These are phyloP conservation scores for Carex scoparia DNA, from an alignment of 176 grass and related monocot species.

Conservation along the genomic window DNA sequence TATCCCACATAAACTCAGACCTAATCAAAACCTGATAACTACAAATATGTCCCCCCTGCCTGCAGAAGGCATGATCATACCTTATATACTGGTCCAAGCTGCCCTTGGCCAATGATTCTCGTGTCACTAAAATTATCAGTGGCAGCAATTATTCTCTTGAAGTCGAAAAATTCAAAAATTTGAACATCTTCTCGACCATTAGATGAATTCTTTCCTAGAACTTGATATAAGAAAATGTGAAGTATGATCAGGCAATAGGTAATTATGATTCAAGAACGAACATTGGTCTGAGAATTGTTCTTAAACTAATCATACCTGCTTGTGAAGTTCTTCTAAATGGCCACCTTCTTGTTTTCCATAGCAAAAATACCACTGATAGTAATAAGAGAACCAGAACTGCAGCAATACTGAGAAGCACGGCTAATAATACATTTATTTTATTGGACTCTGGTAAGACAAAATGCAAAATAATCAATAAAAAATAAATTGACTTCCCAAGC, in stretches of 20 bases:
- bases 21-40: neutral
- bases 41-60: neutral
- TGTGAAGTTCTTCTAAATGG: neutral
- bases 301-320: neutral
- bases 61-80: neutral
- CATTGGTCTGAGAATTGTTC: neutral
- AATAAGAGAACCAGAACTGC: neutral
- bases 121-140: neutral
- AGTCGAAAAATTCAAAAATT: neutral
- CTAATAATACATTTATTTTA: neutral
- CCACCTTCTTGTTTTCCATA: neutral
- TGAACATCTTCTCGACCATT: neutral
- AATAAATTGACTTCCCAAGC: neutral
- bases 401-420: neutral
- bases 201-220: neutral
- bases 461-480: neutral
- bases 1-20: too few species aligned
- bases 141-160: neutral
- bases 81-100: conserved; percentile 18
- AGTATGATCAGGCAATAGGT: neutral
- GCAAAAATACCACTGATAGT: neutral
- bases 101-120: neutral
- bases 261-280: neutral
- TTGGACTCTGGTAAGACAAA: neutral
- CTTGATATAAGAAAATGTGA: neutral